Evolutionary conservation across 2,329 filamentous ascomycete species (phyloP), one percentile per base, ranked within the genome.

Genomic region (Emericellopsis atlantica): DNA sequence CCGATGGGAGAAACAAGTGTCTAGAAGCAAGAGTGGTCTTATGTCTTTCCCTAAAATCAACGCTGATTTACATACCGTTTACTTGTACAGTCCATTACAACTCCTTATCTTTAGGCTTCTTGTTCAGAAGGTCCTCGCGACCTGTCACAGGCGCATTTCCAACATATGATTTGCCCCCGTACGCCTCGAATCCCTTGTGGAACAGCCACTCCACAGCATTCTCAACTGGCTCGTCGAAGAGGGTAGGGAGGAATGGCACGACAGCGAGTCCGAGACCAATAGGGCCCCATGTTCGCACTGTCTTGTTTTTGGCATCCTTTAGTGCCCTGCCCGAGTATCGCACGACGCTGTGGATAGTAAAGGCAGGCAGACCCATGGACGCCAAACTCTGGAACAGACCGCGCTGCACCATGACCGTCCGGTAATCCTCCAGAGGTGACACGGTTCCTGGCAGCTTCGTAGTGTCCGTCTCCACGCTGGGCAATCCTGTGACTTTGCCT

Each of bases 181-280:
- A 73, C 1, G 74, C 57, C 54, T 79, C 74, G 55, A 95, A 92
- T 0, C 74, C 84, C 51, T 80, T 84, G 53, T 94, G 84, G 65
- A 96, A 96, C 3, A 74, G 59, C 82, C 82, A 95, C 55, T 96
- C 89, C 0, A 95, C 86, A 0, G 84, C 87, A 46, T 87, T 74
- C 63, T 96, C 92, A 6, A 98, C 87, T 1, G 92, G 90, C 58
- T 94, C 74, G 54, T 98, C 89, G 51, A 95, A 95, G 42, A 95
- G 63, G 44, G 72, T 79, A 0, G 89, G 90, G 43, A 95, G 60
- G 58, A 89, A 84, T 1, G 89, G 90, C 8, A 95, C 88, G 8
- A 86, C 70, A 0, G 79, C 65, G 29, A 88, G 57, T 3, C 88
- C 78, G 51, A 95, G 74, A 2, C 92, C 92, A 44, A 98, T 95